Evolutionary conservation across 306 rosid species (phyloP).

Genomic region (Erythrophleum fordii): DNA sequence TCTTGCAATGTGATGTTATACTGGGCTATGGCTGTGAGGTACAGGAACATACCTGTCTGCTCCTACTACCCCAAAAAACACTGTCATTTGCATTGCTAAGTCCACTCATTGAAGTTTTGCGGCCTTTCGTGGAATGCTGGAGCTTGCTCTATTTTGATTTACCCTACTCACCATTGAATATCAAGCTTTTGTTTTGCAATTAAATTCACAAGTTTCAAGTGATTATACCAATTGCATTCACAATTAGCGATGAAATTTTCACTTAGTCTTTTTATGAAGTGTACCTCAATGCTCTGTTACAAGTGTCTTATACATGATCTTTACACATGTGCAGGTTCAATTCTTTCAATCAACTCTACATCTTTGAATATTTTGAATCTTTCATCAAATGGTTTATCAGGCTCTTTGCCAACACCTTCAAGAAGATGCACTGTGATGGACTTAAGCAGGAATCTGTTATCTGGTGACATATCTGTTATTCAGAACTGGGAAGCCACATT

Average conservation of each 20-base stretch:
- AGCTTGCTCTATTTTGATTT: neutral
- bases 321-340: slow-evolving; percentile 68
- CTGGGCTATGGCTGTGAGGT: neutral
- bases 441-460: slow-evolving; percentile 69
- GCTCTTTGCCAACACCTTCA: slow-evolving; percentile 62
- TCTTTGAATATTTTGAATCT: slow-evolving; percentile 70
- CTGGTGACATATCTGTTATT: slow-evolving; percentile 69
- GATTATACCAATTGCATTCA: slow-evolving; percentile 19
- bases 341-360: slow-evolving; percentile 71
- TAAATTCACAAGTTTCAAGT: slow-evolving; percentile 27
- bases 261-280: slow-evolving; percentile 25
- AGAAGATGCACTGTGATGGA: slow-evolving; percentile 57
- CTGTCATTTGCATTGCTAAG: neutral
- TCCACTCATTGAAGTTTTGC: too few relatives aligned
- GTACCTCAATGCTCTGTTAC: slow-evolving; percentile 11
- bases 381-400: slow-evolving; percentile 81
- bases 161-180: slow-evolving; percentile 5
- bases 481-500: slow-evolving; percentile 71
- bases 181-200: slow-evolving; percentile 20
- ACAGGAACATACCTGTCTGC: neutral
- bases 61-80: neutral
- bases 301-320: slow-evolving; percentile 29
- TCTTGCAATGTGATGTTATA: neutral
- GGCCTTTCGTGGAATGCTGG: neutral
- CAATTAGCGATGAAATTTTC: slow-evolving; percentile 23